phyloP scores from a whole-genome alignment of 2,329 filamentous ascomycete species.

The Cercospora brassicicola region DNA sequence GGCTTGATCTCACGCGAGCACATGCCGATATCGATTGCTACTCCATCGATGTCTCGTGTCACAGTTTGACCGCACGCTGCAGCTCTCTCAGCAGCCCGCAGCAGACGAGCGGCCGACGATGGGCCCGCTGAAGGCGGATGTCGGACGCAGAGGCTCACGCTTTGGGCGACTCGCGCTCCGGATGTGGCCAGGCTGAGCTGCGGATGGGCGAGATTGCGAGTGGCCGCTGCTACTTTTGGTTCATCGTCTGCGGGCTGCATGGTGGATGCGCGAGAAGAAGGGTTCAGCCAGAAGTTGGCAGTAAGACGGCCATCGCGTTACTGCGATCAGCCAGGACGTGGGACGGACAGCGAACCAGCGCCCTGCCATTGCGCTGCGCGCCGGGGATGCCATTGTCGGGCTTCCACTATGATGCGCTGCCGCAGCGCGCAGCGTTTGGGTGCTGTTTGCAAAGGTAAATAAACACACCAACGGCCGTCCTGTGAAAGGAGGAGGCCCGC shows the following conservation, averaged over 20 bases:
- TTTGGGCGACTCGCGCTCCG: constrained; percentile 2
- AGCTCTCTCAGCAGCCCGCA: not conserved
- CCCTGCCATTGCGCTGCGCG: not conserved
- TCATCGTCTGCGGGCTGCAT: constrained; percentile 7
- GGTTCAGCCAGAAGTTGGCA: not conserved
- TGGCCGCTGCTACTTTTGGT: constrained; percentile 8
- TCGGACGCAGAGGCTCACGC: not conserved
- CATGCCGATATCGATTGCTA: not conserved
- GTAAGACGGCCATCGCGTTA: not conserved
- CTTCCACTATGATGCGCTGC: constrained; percentile 1
- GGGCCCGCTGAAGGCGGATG: not conserved
- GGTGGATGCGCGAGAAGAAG: not conserved
- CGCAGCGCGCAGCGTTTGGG: constrained; percentile 8
- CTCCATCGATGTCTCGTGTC: not conserved
- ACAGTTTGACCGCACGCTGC: not conserved
- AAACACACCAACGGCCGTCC: constrained; percentile 9
- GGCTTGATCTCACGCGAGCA: constrained; percentile 6
- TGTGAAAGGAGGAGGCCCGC: constrained; percentile 9
- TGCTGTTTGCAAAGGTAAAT: constrained; percentile 5
- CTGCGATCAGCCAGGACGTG: not conserved
- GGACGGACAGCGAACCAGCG: not conserved
- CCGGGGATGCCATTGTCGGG: constrained; percentile 4
- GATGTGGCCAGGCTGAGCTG: constrained; percentile 1
- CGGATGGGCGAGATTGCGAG: constrained; percentile 11
- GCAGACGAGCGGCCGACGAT: not conserved